Percentiles rank a stretch among this genome's conserved stretches.
phyloP scores from a whole-genome alignment of 148 eudicot genomes.

The Persicaria maculosa region DNA sequence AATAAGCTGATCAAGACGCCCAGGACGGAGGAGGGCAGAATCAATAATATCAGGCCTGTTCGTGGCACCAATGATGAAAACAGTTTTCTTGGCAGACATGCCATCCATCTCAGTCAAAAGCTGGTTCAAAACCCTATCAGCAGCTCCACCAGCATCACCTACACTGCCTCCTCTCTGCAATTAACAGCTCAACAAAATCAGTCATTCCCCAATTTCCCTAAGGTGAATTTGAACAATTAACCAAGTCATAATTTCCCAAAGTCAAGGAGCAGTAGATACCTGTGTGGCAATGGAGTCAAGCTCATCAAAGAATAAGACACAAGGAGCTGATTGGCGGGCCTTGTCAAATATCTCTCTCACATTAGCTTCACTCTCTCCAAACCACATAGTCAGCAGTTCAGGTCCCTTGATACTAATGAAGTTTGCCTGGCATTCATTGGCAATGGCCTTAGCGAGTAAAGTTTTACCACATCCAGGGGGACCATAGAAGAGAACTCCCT shows the following conservation, averaged over 20 bases:
- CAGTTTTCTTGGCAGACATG: slow-evolving; percentile 87
- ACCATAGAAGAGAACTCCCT: slow-evolving; percentile 91
- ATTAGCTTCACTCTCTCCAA: slow-evolving; percentile 93
- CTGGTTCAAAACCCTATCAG: slow-evolving; percentile 82
- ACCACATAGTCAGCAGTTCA: slow-evolving; percentile 89
- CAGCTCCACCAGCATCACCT: slow-evolving; percentile 98
- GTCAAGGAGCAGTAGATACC: slow-evolving; percentile 26
- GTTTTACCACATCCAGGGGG: slow-evolving; percentile 97
- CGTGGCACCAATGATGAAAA: slow-evolving; percentile 83
- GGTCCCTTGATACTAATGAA: slow-evolving; percentile 87
- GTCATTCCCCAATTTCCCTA: too few species aligned
- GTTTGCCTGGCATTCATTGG: slow-evolving; percentile 89
- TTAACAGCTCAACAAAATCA: background rate
- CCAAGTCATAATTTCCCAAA: background rate
- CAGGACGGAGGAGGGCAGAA: slow-evolving; percentile 77
- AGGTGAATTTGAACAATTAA: background rate
- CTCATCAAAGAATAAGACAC: slow-evolving; percentile 84
- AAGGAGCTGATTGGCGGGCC: slow-evolving; percentile 82
- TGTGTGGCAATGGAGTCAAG: slow-evolving; percentile 92
- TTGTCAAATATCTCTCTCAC: slow-evolving; percentile 84
- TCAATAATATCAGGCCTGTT: slow-evolving; percentile 90
- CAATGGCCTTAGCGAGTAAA: slow-evolving; percentile 83
- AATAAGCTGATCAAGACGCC: slow-evolving; percentile 84
- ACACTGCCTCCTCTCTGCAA: slow-evolving; percentile 70
- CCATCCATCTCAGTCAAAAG: slow-evolving; percentile 92